Evolutionary conservation across 169 alveolate species (phyloP), one percentile per base, ranked within the genome.

Genomic region (Blepharisma undulans): DNA sequence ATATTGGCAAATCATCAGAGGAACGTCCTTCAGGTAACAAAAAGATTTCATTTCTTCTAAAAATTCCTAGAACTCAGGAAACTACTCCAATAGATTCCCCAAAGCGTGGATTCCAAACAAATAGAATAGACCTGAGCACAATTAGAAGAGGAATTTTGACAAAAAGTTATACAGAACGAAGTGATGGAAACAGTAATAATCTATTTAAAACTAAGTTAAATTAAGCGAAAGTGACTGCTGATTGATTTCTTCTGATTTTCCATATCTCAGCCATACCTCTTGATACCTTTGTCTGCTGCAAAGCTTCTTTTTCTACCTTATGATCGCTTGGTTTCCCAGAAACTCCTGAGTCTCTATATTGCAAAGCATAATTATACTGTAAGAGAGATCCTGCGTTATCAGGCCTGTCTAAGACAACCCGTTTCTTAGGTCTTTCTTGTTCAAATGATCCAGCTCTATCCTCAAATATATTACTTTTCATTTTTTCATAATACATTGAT

Each of bases 351-450:
- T 79, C 87, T 32, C 87, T 79, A 33, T 79, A 79, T 30, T 27
- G 87, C 34, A 29, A 4, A 29, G 87, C 87, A 33, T 79, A 25
- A n/a, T 79, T 79, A 33, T 79, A 79, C 87, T 79, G 36, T n/a
- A 79, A 79, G 27, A 79, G 36, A 79, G 80, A 74, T 18, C 34
- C 87, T 30, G 34, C 87, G 10, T n/a, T 33, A 29, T 27, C 36
- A n/a, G 36, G 61, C 8, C 87, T 25, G 25, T 79, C 60, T 79
- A 25, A 25, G 29, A 33, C 30, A 30, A 30, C 30, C 61, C 27
- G 19, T 79, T 79, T 79, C 25, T 27, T 33, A 33, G 87, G 87
- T 12, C 18, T 79, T 30, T 25, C 30, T 22, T 22, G 80, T 74
- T 8, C 80, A 29, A n/a, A n/a, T n/a, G 29, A 8, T 0, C 30